Base-by-base conservation (phyloP, 441 rosid genomes). In the Eruca vesicaria region DNA sequence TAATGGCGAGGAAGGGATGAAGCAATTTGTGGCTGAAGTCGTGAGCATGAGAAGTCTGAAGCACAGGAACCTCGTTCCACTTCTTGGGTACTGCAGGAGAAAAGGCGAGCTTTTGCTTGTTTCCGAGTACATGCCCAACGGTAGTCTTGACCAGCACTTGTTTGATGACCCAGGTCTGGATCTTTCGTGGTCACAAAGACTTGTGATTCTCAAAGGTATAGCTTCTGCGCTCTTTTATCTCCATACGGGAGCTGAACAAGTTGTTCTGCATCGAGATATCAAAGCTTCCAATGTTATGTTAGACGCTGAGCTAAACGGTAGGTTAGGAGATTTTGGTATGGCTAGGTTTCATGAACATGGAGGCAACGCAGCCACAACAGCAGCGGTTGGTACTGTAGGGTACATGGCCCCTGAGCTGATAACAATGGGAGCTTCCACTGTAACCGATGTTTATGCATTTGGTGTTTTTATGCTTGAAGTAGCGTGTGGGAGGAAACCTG, bases 381-480 rank as follows among this genome's bases (percentile, higher is more conserved):
- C 76, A 6, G 79, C 90, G 0, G 88, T 86, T 4, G 96, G 93
- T 5, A 90, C 93, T 21, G 48, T 86, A 3, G 91, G 93, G 0
- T 87, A 90, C 48, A 58, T 90, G 55, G 93, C 90, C 20, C 93
- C 89, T 9, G 91, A 90, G 72, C 71, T 90, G 14, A 52, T 83
- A 0, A 32, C 72, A 45, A 83, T 77, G 2, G 96, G 90, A n/a
- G 83, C 88, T 11, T 83, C 84, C 6, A 76, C 84, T 1, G 21
- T 64, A 32, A 77, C 87, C 7, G 91, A 91, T 74, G 87, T 91
- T 1, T 89, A 77, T 38, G 81, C 94, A 1, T 86, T 91, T 29
- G 97, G 93, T 31, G 84, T 77, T 1, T 87, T 89, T 38, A 52
- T 91, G 84, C 94, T 91, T 2, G 97, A 89, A 77, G 88, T 91